These are phyloP conservation scores for Pseudogymnoascus sp. DNA, from an alignment of 2,329 filamentous ascomycete species.

Conservation along the genomic window DNA sequence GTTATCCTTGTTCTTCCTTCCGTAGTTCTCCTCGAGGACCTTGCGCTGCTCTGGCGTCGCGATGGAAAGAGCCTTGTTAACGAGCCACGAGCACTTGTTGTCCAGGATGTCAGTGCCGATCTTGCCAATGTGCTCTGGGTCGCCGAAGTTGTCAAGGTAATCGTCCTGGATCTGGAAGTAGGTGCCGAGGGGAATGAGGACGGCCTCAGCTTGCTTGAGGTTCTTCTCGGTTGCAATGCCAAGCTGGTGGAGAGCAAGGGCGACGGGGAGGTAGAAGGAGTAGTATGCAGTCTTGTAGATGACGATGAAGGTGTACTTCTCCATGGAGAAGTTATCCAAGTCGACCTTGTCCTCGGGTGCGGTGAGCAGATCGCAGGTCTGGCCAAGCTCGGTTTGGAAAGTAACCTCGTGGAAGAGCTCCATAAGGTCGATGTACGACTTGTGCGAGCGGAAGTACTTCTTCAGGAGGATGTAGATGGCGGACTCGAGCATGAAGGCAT, in stretches of 20 bases:
- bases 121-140: slow-evolving; percentile 90
- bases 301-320: slow-evolving; percentile 97
- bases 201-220: slow-evolving; percentile 80
- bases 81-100: slow-evolving; percentile 98
- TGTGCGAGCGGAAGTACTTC: slow-evolving; percentile 85
- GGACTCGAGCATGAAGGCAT: slow-evolving; percentile 90
- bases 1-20: slow-evolving; percentile 74
- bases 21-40: slow-evolving; percentile 87
- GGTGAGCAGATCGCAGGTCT: slow-evolving; percentile 89
- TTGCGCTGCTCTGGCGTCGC: slow-evolving; percentile 79
- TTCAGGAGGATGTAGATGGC: slow-evolving; percentile 86
- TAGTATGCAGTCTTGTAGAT: slow-evolving; percentile 99
- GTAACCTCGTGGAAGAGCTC: slow-evolving; percentile 95
- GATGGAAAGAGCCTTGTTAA: slow-evolving; percentile 84
- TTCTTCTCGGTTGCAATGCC: slow-evolving; percentile 81
- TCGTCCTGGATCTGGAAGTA: slow-evolving; percentile 99
- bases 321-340: slow-evolving; percentile 87
- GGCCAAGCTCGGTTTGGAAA: slow-evolving; percentile 91
- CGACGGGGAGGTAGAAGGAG: slow-evolving; percentile 96
- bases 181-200: slow-evolving; percentile 93
- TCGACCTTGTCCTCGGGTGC: slow-evolving; percentile 91
- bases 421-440: slow-evolving; percentile 80
- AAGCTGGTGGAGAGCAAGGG: slow-evolving; percentile 78
- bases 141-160: slow-evolving; percentile 96
- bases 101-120: slow-evolving; percentile 98